Percentiles rank a stretch among this genome's conserved stretches.
phyloP scores from a whole-genome alignment of 306 rosid genomes.

The Sechiopsis laciniata region DNA sequence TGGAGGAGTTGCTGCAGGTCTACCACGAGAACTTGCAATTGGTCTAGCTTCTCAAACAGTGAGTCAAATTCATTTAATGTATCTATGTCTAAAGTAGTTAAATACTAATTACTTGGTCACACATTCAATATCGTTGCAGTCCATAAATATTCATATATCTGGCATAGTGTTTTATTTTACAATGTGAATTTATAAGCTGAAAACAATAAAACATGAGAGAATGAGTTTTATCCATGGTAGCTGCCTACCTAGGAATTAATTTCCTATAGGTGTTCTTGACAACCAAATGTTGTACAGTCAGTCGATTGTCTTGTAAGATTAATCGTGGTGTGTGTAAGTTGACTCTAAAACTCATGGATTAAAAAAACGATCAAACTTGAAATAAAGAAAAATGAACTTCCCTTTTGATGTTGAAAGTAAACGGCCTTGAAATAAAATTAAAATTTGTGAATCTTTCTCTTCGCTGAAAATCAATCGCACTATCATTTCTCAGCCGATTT shows the following conservation, averaged over 20 bases:
- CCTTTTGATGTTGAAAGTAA: background rate
- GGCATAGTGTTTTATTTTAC: background rate
- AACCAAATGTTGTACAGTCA: no score
- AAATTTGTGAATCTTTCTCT: background rate
- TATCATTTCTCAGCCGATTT: background rate
- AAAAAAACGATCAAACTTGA: background rate
- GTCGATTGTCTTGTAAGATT: no score
- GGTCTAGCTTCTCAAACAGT: conserved; percentile 93
- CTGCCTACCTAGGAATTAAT: no score
- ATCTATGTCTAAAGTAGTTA: background rate
- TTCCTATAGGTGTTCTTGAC: no score
- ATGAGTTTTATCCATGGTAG: no score
- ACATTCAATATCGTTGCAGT: background rate
- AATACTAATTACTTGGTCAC: background rate
- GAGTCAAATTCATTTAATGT: conserved; percentile 34
- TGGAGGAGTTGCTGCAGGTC: conserved; percentile 99
- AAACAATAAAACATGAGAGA: background rate
- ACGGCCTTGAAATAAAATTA: background rate
- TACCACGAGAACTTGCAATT: conserved; percentile 83
- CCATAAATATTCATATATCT: background rate
- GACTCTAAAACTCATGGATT: no score
- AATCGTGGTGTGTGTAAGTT: no score
- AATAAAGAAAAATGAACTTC: background rate
- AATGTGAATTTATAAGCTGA: background rate
- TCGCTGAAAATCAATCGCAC: background rate